These are phyloP conservation scores for Anacardium occidentale DNA, from an alignment of 345 rosid genomes.

Conservation along the genomic window DNA sequence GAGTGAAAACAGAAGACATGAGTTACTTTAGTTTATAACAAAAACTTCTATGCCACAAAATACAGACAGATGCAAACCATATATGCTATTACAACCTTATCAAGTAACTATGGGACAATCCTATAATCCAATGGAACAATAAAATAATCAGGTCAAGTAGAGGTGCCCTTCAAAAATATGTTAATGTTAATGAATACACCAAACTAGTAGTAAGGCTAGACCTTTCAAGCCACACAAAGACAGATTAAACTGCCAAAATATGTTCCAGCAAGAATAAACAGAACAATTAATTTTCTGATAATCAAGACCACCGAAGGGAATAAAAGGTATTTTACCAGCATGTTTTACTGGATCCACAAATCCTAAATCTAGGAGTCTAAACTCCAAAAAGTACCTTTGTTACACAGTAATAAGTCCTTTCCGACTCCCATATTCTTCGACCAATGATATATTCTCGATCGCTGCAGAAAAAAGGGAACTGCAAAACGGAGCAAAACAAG, in stretches of 20 bases:
- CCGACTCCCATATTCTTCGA: slow-evolving; percentile 89
- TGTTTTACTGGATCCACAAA: not conserved
- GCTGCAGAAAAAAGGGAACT: slow-evolving; percentile 97
- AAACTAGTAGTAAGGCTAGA: not conserved
- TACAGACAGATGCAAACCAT: not conserved
- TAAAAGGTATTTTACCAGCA: not conserved
- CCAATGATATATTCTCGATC: slow-evolving; percentile 93
- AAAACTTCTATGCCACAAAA: not conserved
- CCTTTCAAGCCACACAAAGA: not conserved
- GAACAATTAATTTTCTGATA: slow-evolving; percentile 3
- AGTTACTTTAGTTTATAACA: not conserved
- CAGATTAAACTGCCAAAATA: slow-evolving; percentile 2
- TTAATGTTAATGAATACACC: not conserved
- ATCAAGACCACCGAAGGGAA: not conserved
- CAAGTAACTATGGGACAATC: not conserved
- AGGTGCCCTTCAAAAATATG: not conserved
- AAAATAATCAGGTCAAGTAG: not conserved
- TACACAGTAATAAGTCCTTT: slow-evolving; percentile 68
- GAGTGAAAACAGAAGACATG: not conserved
- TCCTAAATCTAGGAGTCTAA: not conserved
- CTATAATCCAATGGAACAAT: not conserved
- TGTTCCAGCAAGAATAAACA: not conserved
- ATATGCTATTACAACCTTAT: not conserved
- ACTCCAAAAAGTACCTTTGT: slow-evolving; percentile 63
- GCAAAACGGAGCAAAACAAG: slow-evolving; percentile 32